phyloP scores from a whole-genome alignment of 2,329 filamentous ascomycete species.

The Chaetomiaceae sp. region DNA sequence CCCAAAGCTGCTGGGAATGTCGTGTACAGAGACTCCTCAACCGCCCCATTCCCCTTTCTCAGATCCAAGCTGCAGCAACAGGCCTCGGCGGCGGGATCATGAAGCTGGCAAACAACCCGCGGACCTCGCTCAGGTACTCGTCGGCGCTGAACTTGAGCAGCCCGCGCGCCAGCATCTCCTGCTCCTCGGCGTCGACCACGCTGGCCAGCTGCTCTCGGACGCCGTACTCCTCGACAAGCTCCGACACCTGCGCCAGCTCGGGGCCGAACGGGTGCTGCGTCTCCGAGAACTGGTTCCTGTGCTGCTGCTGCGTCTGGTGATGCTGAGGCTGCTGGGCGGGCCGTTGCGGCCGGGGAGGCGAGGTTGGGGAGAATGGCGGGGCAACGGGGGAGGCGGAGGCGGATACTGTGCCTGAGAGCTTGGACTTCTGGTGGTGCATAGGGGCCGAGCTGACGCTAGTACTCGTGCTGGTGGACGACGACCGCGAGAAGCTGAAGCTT shows the following conservation, averaged over 20 bases:
- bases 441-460: conserved; percentile 37
- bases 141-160: conserved; percentile 70
- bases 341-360: neutral
- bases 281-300: conserved; percentile 36
- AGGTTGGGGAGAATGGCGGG: neutral
- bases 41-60: conserved; percentile 9
- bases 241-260: conserved; percentile 87
- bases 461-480: conserved; percentile 52
- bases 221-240: conserved; percentile 85
- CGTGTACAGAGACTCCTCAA: neutral
- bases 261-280: conserved; percentile 78
- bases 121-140: conserved; percentile 80
- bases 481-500: conserved; percentile 53
- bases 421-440: conserved; percentile 24
- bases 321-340: conserved; percentile 15
- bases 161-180: conserved; percentile 63
- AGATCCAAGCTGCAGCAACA: conserved; percentile 47
- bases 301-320: conserved; percentile 32
- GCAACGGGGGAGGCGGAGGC: conserved; percentile 22
- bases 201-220: conserved; percentile 48
- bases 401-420: conserved; percentile 26
- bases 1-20: neutral
- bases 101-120: conserved; percentile 60
- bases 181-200: conserved; percentile 65
- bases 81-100: conserved; percentile 41